phyloP scores from a whole-genome alignment of 176 grass and related monocot species.

The Calamus simplicifolius region DNA sequence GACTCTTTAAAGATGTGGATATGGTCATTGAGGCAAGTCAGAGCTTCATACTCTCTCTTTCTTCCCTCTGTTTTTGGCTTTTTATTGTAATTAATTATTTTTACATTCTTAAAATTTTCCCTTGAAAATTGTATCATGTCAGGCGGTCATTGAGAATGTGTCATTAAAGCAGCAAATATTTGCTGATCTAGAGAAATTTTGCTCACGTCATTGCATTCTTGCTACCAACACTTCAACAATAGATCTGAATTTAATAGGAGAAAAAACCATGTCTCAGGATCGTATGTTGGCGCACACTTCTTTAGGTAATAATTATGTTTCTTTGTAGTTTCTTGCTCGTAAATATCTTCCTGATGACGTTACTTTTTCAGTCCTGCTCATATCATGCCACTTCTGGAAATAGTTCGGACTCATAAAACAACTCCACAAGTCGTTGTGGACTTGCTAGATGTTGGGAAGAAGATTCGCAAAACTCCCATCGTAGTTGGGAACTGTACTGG shows the following conservation, averaged over 20 bases:
- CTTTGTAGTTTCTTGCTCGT: not conserved
- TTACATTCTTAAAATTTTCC: conserved; percentile 9
- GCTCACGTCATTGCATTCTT: conserved; percentile 66
- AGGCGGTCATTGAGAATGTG: conserved; percentile 85
- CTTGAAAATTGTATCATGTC: conserved; percentile 9
- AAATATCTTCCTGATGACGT: conserved; percentile 8
- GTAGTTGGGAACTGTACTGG: conserved; percentile 82
- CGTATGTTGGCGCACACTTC: conserved; percentile 92
- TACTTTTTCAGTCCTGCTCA: conserved; percentile 65
- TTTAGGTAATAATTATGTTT: conserved; percentile 62
- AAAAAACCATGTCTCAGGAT: conserved; percentile 67
- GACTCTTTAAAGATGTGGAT: conserved; percentile 66
- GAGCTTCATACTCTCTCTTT: not conserved
- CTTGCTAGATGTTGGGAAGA: conserved; percentile 79
- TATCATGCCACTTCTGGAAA: conserved; percentile 91
- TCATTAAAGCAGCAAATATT: conserved; percentile 92
- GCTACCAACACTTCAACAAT: conserved; percentile 96
- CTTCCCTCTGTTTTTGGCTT: not conserved
- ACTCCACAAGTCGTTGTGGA: conserved; percentile 81
- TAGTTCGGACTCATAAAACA: conserved; percentile 61
- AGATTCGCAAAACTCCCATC: conserved; percentile 85
- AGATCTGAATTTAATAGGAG: conserved; percentile 91
- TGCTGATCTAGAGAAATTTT: conserved; percentile 70
- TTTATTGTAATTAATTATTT: not conserved
- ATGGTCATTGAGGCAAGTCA: conserved; percentile 77